Evolutionary conservation across 257 asterid species (phyloP).

Genomic region (Verbascum thapsus): DNA sequence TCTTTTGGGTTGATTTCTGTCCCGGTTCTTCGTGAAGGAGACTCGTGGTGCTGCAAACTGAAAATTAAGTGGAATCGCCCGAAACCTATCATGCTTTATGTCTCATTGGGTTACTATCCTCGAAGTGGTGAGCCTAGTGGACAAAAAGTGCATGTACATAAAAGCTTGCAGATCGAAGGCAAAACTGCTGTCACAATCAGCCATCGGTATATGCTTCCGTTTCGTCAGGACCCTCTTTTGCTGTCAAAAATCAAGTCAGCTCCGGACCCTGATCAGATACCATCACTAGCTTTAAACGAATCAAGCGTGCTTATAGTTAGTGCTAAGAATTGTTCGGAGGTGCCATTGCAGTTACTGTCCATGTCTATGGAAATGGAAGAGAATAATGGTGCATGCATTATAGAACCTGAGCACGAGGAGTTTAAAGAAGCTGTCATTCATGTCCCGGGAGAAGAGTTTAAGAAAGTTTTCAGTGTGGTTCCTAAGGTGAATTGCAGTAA

Average conservation of each 20-base stretch:
- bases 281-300: constrained; percentile 72
- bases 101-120: constrained; percentile 83
- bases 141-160: constrained; percentile 91
- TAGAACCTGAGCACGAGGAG: constrained; percentile 57
- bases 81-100: constrained; percentile 91
- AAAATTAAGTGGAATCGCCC: constrained; percentile 96
- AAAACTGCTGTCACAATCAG: constrained; percentile 70
- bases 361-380: constrained; percentile 64
- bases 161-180: constrained; percentile 96
- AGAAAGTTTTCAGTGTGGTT: constrained; percentile 71
- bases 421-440: constrained; percentile 49
- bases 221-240: constrained; percentile 78
- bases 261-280: constrained; percentile 55
- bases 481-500: constrained; percentile 51
- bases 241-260: constrained; percentile 66
- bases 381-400: constrained; percentile 38
- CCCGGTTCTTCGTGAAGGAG: constrained; percentile 72
- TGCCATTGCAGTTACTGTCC: constrained; percentile 77
- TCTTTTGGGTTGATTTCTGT: constrained; percentile 92
- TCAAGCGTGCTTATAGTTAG: constrained; percentile 67
- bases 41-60: constrained; percentile 86
- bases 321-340: constrained; percentile 83
- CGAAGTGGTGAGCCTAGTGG: constrained; percentile 53
- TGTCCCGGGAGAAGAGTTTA: constrained; percentile 90
- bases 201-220: constrained; percentile 81